These are phyloP conservation scores for Umbelopsis vinacea DNA, from an alignment of 192 early-diverging fungal species.

Conservation along the genomic window DNA sequence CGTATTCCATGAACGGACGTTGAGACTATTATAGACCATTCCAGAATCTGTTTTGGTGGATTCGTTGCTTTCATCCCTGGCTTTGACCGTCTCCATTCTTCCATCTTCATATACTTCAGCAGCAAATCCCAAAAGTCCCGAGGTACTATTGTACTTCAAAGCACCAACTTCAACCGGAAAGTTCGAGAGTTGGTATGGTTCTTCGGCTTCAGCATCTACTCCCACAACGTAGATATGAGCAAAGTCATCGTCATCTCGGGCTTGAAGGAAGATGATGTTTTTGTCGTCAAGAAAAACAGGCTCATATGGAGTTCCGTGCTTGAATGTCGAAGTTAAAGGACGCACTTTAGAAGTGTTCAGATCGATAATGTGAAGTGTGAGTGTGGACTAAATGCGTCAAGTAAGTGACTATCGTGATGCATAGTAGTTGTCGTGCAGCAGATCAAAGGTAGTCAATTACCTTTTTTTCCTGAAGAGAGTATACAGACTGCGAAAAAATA, in stretches of 20 bases:
- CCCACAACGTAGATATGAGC: conserved; percentile 42
- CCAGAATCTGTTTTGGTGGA: conserved; percentile 54
- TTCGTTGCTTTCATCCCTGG: conserved; percentile 43
- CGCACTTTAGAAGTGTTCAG: conserved; percentile 45
- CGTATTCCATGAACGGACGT: conserved; percentile 79
- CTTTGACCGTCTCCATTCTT: conserved; percentile 53
- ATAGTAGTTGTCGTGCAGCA: neutral
- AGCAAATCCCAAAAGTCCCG: conserved; percentile 60
- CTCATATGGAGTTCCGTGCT: conserved; percentile 35
- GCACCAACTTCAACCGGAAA: conserved; percentile 55
- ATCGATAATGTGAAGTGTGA: conserved; percentile 50
- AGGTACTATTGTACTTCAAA: conserved; percentile 54
- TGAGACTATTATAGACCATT: conserved; percentile 62
- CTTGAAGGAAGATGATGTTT: conserved; percentile 39
- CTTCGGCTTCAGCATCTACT: conserved; percentile 13
- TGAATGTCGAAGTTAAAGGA: conserved; percentile 42
- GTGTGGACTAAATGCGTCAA: conserved; percentile 39
- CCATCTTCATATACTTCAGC: conserved; percentile 67
- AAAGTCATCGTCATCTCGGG: conserved; percentile 23
- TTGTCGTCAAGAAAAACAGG: conserved; percentile 44
- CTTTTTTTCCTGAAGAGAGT: conserved; percentile 44
- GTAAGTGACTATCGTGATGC: neutral
- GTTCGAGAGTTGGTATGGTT: conserved; percentile 43
- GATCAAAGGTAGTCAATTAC: neutral
- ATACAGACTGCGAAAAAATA: conserved; percentile 59